Evolutionary conservation across 352 stramenopile species (phyloP).

Genomic region (Thalassiosira delicatula): DNA sequence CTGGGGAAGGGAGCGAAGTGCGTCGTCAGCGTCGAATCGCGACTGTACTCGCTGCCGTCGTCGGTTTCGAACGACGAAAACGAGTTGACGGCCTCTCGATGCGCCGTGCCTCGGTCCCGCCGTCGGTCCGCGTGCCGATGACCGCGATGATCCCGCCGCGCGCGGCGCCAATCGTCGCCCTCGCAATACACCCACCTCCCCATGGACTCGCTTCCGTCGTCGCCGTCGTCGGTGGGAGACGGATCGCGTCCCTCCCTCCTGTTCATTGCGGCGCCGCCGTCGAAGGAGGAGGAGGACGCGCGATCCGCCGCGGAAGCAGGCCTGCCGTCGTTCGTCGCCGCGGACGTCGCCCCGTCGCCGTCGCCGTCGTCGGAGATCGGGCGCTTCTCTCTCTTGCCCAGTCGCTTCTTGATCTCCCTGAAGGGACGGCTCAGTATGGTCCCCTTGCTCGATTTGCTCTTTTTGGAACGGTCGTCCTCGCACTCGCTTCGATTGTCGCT

Average conservation of each 20-base stretch:
- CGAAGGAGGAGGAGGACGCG: no score
- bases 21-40: constrained; percentile 27
- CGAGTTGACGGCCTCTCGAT: constrained; percentile 1
- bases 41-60: background rate
- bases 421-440: constrained; percentile 8
- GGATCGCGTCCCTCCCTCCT: constrained; percentile 37
- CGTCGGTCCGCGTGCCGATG: no score
- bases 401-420: constrained; percentile 9
- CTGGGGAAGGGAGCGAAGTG: background rate
- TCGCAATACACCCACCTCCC: constrained; percentile 1
- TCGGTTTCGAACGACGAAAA: background rate
- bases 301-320: no score
- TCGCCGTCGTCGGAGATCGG: no score
- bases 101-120: no score
- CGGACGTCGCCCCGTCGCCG: no score
- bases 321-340: background rate
- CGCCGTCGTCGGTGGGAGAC: constrained; percentile 10
- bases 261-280: background rate
- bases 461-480: constrained; percentile 8
- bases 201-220: background rate
- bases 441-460: constrained; percentile 12
- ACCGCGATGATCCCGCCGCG: background rate
- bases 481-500: no score
- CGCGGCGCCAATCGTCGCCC: background rate
- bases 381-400: constrained; percentile 1